Percentiles rank a stretch among this genome's conserved stretches.
Evolutionary conservation across 352 stramenopile genomes (phyloP).

Genomic region (Phytophthora sp.): DNA sequence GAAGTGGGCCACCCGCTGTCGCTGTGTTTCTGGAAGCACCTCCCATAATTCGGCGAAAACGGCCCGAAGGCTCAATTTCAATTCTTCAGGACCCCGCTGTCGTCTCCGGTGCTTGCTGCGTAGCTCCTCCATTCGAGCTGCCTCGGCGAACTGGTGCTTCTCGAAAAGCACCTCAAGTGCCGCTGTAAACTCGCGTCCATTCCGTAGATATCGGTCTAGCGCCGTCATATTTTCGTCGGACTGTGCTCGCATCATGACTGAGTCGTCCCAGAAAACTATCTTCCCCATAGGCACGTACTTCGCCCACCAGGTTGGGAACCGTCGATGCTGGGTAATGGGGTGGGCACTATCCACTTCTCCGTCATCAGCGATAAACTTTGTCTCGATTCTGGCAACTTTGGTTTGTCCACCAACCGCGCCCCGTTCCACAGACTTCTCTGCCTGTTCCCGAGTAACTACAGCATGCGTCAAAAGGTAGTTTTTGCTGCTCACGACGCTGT

Average conservation of each 20-base stretch:
- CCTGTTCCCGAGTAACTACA: conserved; percentile 28
- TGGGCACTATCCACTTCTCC: conserved; percentile 33
- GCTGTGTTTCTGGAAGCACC: conserved; percentile 52
- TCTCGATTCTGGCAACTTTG: conserved; percentile 43
- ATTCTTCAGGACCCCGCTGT: conserved; percentile 49
- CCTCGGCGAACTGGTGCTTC: conserved; percentile 80
- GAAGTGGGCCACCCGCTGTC: conserved; percentile 59
- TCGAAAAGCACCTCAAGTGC: conserved; percentile 76
- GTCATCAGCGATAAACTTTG: conserved; percentile 57
- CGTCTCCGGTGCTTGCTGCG: conserved; percentile 53
- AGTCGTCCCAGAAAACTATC: conserved; percentile 77
- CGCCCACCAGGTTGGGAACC: conserved; percentile 63
- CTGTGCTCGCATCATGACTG: conserved; percentile 54
- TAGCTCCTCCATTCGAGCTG: conserved; percentile 72
- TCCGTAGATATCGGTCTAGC: conserved; percentile 50
- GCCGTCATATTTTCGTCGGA: conserved; percentile 59
- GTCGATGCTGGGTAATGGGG: conserved; percentile 44
- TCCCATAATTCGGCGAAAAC: conserved; percentile 71
- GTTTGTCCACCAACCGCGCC: conserved; percentile 10
- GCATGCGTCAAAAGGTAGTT: conserved; percentile 68
- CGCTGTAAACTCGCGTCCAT: conserved; percentile 49
- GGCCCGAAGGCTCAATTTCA: conserved; percentile 42
- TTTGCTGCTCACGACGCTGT: conserved; percentile 47
- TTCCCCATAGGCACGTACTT: conserved; percentile 67
- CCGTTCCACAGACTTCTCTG: background rate